phyloP scores from a whole-genome alignment of 139 green algal species.

The Nannochloris sp. region DNA sequence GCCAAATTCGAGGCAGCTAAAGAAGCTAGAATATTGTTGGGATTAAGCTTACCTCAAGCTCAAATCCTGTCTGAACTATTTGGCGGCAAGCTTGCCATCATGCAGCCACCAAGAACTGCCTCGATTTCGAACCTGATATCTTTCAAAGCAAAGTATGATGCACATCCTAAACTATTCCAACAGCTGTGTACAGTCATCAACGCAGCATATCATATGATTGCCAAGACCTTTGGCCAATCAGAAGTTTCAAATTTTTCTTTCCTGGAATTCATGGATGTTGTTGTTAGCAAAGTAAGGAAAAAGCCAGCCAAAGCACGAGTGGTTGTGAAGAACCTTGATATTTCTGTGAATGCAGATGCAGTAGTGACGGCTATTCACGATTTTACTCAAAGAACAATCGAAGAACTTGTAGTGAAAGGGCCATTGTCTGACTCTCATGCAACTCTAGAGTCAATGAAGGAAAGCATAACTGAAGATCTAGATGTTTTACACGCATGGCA shows the following conservation, averaged over 20 bases:
- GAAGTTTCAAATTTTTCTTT: conserved; percentile 35
- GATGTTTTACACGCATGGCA: conserved; percentile 59
- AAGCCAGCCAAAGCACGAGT: conserved; percentile 50
- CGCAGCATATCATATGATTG: conserved; percentile 23
- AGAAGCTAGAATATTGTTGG: conserved; percentile 40
- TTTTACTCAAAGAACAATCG: conserved; percentile 38
- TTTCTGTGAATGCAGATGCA: conserved; percentile 44
- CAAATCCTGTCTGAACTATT: conserved; percentile 38
- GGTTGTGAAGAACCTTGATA: conserved; percentile 22
- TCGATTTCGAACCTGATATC: conserved; percentile 38
- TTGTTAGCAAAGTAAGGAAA: conserved; percentile 39
- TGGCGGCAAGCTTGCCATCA: conserved; percentile 20
- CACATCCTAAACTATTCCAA: conserved; percentile 29
- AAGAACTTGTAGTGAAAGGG: conserved; percentile 45
- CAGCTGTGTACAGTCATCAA: conserved; percentile 41
- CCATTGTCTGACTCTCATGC: conserved; percentile 18
- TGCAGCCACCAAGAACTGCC: conserved; percentile 29
- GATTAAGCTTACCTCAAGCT: conserved; percentile 34
- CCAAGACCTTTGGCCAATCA: conserved; percentile 3
- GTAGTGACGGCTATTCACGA: conserved; percentile 41
- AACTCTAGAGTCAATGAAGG: conserved; percentile 5
- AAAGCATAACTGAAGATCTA: conserved; percentile 52
- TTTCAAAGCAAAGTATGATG: conserved; percentile 37
- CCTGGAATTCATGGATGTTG: conserved; percentile 42
- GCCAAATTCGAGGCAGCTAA: conserved; percentile 33